phyloP scores from a whole-genome alignment of 2,329 filamentous ascomycete species.

The Mycosphaerella arachidis region DNA sequence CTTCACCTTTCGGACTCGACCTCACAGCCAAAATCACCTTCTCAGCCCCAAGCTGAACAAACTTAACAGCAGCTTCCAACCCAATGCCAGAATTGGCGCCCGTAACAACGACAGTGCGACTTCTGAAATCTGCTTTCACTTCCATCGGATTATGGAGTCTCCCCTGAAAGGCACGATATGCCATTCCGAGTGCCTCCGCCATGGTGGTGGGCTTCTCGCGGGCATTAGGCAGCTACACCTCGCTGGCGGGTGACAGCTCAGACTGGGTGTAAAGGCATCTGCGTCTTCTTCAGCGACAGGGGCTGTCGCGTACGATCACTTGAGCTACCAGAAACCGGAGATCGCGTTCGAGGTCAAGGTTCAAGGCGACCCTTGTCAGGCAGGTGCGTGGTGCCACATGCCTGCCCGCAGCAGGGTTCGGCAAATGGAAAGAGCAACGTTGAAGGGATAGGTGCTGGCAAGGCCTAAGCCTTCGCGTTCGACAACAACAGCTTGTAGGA shows the following conservation, averaged over 20 bases:
- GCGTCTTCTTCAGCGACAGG: not conserved
- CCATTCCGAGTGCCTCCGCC: not conserved
- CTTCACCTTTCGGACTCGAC: conserved; percentile 34
- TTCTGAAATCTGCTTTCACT: conserved; percentile 15
- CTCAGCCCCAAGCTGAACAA: conserved; percentile 33
- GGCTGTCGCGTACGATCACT: not conserved
- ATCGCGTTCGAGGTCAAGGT: not conserved
- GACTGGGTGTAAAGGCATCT: not conserved
- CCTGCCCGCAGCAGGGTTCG: not conserved
- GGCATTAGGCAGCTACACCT: not conserved
- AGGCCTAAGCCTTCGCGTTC: no score
- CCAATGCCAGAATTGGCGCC: conserved; percentile 40
- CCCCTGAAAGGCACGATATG: not conserved
- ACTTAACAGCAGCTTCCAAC: conserved; percentile 35
- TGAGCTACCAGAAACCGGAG: not conserved
- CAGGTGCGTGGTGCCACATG: not conserved
- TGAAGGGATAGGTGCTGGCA: not conserved
- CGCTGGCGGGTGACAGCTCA: not conserved
- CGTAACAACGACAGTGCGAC: conserved; percentile 25
- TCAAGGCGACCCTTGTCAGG: not conserved
- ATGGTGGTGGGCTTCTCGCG: not conserved
- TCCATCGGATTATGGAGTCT: not conserved
- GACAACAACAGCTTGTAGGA: not conserved
- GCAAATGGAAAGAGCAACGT: not conserved
- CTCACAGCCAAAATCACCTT: conserved; percentile 39